phyloP scores from a whole-genome alignment of 164 flowering plant species.

The Cinnamomum chago region DNA sequence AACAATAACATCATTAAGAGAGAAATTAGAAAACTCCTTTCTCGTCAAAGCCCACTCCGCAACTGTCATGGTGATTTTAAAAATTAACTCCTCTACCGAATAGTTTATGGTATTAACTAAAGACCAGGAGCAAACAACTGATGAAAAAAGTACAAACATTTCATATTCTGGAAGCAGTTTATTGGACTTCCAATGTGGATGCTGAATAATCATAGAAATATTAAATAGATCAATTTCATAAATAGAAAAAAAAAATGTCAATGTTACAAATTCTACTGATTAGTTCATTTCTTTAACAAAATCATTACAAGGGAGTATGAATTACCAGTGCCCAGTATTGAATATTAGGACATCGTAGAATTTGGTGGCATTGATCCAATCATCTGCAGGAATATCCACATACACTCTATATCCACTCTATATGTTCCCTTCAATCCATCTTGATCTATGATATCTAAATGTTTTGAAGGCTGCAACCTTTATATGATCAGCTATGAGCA shows the following conservation, averaged over 20 bases:
- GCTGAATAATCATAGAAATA: neutral
- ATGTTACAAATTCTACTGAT: neutral
- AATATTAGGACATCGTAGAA: constrained; percentile 91
- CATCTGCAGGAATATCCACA: constrained; percentile 88
- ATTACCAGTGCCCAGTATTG: constrained; percentile 96
- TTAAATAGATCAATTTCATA: neutral
- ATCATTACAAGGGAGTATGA: constrained; percentile 7
- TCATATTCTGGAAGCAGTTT: too few species aligned
- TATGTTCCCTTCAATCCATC: constrained; percentile 58
- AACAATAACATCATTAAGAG: too few species aligned
- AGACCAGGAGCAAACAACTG: too few species aligned
- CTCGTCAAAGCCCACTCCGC: too few species aligned
- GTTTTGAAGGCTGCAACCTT: constrained; percentile 83
- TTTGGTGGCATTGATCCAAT: constrained; percentile 62
- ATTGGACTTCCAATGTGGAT: too few species aligned
- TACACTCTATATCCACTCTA: constrained; percentile 85
- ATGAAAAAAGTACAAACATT: too few species aligned
- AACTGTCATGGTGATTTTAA: too few species aligned
- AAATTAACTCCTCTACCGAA: too few species aligned
- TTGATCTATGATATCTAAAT: constrained; percentile 21
- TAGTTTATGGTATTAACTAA: too few species aligned
- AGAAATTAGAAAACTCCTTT: too few species aligned
- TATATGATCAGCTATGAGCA: constrained; percentile 45
- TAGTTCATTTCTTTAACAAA: neutral
- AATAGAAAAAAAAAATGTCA: too few species aligned